Conservation (phyloP, 1,284 basidiomycete species). For the Cutaneotrichosporon cutaneum region DNA sequence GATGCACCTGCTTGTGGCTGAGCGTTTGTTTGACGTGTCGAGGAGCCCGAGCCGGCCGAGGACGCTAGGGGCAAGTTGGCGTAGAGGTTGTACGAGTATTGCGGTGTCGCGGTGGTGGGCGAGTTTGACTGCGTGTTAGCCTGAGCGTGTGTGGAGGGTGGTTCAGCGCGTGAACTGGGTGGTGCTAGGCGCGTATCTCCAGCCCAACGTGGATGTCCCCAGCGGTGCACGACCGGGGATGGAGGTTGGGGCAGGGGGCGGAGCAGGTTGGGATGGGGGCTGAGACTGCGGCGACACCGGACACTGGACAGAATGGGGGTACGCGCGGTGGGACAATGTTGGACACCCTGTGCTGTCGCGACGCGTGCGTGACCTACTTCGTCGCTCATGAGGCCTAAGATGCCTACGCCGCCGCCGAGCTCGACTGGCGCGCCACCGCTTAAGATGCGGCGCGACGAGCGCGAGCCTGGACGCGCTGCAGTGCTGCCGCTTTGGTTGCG, state of each 20-base stretch:
- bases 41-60: not conserved
- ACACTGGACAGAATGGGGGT: not conserved
- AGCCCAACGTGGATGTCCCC: not conserved
- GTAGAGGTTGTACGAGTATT: slow-evolving; percentile 16
- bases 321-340: not conserved
- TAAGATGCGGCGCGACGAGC: slow-evolving; percentile 24
- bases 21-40: not conserved
- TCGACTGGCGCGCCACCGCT: slow-evolving; percentile 31
- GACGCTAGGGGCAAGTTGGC: slow-evolving; percentile 4
- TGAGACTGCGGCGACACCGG: not conserved
- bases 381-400: slow-evolving; percentile 26
- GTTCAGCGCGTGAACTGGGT: not conserved
- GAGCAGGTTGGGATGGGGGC: not conserved
- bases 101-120: slow-evolving; percentile 2
- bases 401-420: slow-evolving; percentile 43
- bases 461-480: slow-evolving; percentile 18
- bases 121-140: slow-evolving; percentile 4
- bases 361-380: slow-evolving; percentile 22
- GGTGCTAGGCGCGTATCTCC: not conserved
- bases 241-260: not conserved
- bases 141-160: not conserved
- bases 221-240: not conserved
- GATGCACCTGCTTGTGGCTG: not conserved
- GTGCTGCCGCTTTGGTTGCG: slow-evolving; percentile 12
- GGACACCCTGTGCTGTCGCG: not conserved